Evolutionary conservation across 2,329 filamentous ascomycete species (phyloP), one percentile per base, ranked within the genome.

Genomic region (Blumeria hordei): DNA sequence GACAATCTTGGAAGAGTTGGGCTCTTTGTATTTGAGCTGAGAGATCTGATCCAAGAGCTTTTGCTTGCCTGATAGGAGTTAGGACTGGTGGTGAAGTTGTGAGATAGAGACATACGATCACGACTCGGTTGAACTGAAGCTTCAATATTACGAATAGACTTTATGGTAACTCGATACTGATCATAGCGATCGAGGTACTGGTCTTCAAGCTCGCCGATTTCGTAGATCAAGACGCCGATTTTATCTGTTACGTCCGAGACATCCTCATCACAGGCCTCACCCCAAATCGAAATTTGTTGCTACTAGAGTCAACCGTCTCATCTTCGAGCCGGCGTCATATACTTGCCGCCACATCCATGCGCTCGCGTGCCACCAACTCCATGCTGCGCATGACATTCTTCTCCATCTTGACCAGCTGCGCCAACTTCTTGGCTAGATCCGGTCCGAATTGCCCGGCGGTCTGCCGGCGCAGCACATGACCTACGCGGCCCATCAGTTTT

Each of bases 331-430:
- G 35, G 37, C 39, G 6, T 1, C n/a, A 45, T 52, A 43, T 76
- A 51, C 86, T 66, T 84, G 94, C 88, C 66, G 92, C 92, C 61
- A 95, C 90, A 65, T 96, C 92, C 88, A 96, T 96, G 64, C 92
- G 82, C 75, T 98, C 92, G 65, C 88, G 83, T 49, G 88, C 88
- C 55, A 96, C 92, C 53, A 87, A 76, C 68, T 98, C 92, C 76
- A 96, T 81, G 68, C 88, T 95, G 69, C 92, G 87, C 92, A 98
- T 98, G 56, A 95, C 86, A 67, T 98, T 96, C 81, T 98, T 98
- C 74, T 98, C 92, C 92, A 98, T 98, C 79, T 98, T 98, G 60
- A 98, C 92, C 54, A 98, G 78, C 72, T 94, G 86, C 43, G 88
- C 87, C 59, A 98, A 81, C 77, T 98, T 98, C 78, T 94, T 95